Evolutionary conservation across 805 yeast species (phyloP).

Genomic region (Lachancea meyersii): DNA sequence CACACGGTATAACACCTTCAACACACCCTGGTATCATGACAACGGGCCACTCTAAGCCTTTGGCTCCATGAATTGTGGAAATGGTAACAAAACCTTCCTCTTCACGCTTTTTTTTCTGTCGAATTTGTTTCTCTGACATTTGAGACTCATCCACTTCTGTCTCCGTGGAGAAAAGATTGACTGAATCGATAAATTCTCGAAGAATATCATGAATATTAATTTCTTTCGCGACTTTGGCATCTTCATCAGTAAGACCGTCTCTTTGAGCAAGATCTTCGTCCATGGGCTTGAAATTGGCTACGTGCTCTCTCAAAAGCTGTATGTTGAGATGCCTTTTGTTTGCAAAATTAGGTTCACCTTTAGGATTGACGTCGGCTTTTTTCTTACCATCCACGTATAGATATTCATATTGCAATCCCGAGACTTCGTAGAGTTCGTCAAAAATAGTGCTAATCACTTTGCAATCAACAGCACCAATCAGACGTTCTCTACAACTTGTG

Average conservation of each 20-base stretch:
- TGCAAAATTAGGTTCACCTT: constrained; percentile 17
- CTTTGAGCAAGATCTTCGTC: constrained; percentile 19
- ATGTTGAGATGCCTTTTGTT: constrained; percentile 29
- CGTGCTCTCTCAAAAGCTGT: constrained; percentile 20
- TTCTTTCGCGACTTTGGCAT: not conserved
- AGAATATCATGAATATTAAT: constrained; percentile 17
- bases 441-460: constrained; percentile 20
- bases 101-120: constrained; percentile 17
- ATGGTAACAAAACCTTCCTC: constrained; percentile 39
- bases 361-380: constrained; percentile 17
- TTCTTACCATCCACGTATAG: constrained; percentile 24
- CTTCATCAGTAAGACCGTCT: constrained; percentile 24
- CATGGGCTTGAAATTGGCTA: constrained; percentile 10
- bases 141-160: constrained; percentile 12
- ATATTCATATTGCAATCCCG: constrained; percentile 28
- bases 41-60: constrained; percentile 93
- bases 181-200: constrained; percentile 33
- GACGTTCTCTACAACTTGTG: constrained; percentile 15
- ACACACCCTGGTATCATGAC: constrained; percentile 74
- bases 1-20: constrained; percentile 61
- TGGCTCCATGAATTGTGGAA: constrained; percentile 87
- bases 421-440: constrained; percentile 26
- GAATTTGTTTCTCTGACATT: constrained; percentile 13
- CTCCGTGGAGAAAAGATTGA: constrained; percentile 32
- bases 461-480: constrained; percentile 1